Conservation (phyloP, 805 yeast species). For the Ogataea thermomethanolica region DNA sequence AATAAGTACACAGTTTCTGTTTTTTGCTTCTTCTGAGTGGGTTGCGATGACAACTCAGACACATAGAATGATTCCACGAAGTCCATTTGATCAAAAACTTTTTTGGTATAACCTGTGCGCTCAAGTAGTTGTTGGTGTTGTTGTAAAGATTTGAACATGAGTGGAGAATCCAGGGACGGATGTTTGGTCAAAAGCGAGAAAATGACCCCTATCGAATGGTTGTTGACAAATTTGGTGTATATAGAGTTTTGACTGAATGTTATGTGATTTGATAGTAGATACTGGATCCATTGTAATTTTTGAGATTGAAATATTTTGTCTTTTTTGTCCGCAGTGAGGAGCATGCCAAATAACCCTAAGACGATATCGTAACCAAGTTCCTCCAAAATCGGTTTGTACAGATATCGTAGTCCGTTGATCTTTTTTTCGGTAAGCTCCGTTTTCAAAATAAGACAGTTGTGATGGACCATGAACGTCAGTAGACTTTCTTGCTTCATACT, state of each 20-base stretch:
- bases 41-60: conserved; percentile 10
- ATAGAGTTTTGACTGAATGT: conserved; percentile 22
- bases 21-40: conserved; percentile 7
- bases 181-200: conserved; percentile 11
- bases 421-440: conserved; percentile 25
- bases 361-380: conserved; percentile 20
- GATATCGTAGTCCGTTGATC: conserved; percentile 25
- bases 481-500: conserved; percentile 17
- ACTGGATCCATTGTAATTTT: conserved; percentile 26
- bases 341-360: conserved; percentile 14
- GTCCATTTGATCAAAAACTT: conserved; percentile 15
- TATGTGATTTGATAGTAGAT: conserved; percentile 18
- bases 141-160: conserved; percentile 7
- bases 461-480: conserved; percentile 27
- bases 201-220: conserved; percentile 10
- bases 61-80: conserved; percentile 25
- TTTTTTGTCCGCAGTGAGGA: conserved; percentile 13
- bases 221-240: conserved; percentile 18
- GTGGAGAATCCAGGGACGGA: conserved; percentile 4
- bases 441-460: conserved; percentile 33
- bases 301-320: conserved; percentile 9
- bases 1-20: conserved; percentile 22
- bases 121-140: conserved; percentile 10
- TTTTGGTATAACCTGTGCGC: conserved; percentile 9
- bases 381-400: conserved; percentile 31